Base-by-base conservation (phyloP, 164 flowering plant genomes). In the Saururus chinensis region DNA sequence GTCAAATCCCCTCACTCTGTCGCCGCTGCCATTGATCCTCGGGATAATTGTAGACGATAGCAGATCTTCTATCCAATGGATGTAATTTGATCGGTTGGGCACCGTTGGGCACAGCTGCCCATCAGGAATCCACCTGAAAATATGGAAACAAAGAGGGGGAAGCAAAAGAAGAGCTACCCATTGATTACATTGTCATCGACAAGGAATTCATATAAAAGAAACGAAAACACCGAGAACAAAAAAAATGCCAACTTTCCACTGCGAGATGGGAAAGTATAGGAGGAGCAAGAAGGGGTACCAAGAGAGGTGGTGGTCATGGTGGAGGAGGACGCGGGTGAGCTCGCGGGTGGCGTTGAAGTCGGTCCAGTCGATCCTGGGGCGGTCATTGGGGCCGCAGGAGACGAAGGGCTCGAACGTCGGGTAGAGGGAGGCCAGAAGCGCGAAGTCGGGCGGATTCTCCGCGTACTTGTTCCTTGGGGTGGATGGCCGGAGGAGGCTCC, bases 41-140 rank as follows among this genome's bases (percentile, higher is more conserved):
- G 75, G 70, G 64, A 85, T 75, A n/a, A 84, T 70, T 16, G 88
- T 83, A 6, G 88, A 88, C 1, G 82, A 68, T 7, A 90, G 74
- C 69, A 93, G 87, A 73, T 93, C 95, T 70, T 88, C 91, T 40
- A 90, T 77, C 99, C 99, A 93, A 66, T 90, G 96, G 45, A 90
- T 88, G 71, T 93, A 93, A 73, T 93, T 93, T 2, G 84, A 90
- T 71, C 99, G 81, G 60, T 90, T 93, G 37, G n/a, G 96, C 48
- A 93, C 89, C 11, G 96, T 86, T 13, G 99, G 99, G 71, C 97
- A 88, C 9, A 93, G 91, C 74, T 88, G 99, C 59, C 95, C 96
- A 78, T 93, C 95, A 68, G 99, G 99, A 76, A 93, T 90, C 99
- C 97, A 90, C 98, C 96, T 92, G 60, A 24, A 67, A 59, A 54